Conservation (phyloP, 345 rosid genomes). For the Dimocarpus longan region DNA sequence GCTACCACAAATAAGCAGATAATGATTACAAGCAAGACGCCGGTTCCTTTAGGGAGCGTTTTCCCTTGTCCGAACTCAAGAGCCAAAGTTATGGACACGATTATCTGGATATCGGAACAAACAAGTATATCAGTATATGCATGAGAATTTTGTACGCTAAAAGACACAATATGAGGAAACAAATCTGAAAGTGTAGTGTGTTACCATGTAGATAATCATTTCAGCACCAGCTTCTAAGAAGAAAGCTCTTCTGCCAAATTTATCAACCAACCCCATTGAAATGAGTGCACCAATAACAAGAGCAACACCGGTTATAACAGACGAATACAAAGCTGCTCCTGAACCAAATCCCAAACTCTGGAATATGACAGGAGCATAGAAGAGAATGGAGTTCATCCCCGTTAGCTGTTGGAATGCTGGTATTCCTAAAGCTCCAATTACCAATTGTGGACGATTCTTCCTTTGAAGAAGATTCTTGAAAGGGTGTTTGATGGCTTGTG, state of each 20-base stretch:
- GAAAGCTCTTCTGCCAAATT: constrained; percentile 72
- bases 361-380: constrained; percentile 84
- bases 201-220: constrained; percentile 76
- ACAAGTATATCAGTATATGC: background rate
- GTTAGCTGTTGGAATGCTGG: constrained; percentile 89
- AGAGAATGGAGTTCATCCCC: constrained; percentile 82
- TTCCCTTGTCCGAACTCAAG: constrained; percentile 67
- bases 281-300: constrained; percentile 59
- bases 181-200: background rate
- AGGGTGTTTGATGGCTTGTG: constrained; percentile 65
- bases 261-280: constrained; percentile 74
- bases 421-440: constrained; percentile 71
- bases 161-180: background rate
- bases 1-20: constrained; percentile 76
- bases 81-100: constrained; percentile 62
- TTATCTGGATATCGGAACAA: constrained; percentile 39
- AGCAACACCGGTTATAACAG: constrained; percentile 58
- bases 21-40: constrained; percentile 56
- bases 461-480: constrained; percentile 63
- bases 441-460: constrained; percentile 70
- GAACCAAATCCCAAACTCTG: constrained; percentile 88
- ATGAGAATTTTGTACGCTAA: background rate
- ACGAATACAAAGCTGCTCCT: constrained; percentile 59
- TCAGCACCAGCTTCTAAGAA: constrained; percentile 78
- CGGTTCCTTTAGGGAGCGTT: constrained; percentile 41